Conservation (phyloP, 441 rosid species). For the Mallotus japonicus region DNA sequence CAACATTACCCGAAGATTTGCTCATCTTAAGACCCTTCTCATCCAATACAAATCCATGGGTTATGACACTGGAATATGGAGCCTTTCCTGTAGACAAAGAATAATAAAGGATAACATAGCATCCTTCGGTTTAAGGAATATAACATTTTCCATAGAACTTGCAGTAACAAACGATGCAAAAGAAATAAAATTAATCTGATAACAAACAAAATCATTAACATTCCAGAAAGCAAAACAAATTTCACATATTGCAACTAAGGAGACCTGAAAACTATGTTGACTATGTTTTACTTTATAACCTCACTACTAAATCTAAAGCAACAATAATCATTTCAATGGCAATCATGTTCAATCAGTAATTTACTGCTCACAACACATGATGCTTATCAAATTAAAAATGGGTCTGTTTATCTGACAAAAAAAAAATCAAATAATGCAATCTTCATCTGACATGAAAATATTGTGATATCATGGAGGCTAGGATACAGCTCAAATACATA, state of each 20-base stretch:
- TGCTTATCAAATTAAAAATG: background rate
- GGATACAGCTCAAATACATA: background rate
- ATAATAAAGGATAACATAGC: slow-evolving; percentile 20
- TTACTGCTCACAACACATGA: background rate
- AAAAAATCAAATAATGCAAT: slow-evolving; percentile 2
- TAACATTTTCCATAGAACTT: slow-evolving; percentile 2
- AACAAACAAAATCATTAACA: background rate
- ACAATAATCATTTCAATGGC: background rate
- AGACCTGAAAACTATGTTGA: background rate
- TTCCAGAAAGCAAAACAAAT: slow-evolving; percentile 8
- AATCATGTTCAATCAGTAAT: background rate
- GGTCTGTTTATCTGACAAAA: background rate
- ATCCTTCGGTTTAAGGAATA: slow-evolving; percentile 11
- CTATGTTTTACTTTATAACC: background rate
- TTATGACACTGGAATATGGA: slow-evolving; percentile 80
- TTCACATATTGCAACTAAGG: background rate
- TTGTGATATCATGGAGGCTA: background rate
- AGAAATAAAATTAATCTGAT: slow-evolving; percentile 9
- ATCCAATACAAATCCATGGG: slow-evolving; percentile 98
- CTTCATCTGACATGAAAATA: background rate
- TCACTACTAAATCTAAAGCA: background rate
- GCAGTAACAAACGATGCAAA: background rate
- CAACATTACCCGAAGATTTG: slow-evolving; percentile 95
- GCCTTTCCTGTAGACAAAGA: slow-evolving; percentile 69
- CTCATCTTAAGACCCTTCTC: slow-evolving; percentile 99